Conservation (phyloP, 805 yeast genomes). For the Pichia exigua region DNA sequence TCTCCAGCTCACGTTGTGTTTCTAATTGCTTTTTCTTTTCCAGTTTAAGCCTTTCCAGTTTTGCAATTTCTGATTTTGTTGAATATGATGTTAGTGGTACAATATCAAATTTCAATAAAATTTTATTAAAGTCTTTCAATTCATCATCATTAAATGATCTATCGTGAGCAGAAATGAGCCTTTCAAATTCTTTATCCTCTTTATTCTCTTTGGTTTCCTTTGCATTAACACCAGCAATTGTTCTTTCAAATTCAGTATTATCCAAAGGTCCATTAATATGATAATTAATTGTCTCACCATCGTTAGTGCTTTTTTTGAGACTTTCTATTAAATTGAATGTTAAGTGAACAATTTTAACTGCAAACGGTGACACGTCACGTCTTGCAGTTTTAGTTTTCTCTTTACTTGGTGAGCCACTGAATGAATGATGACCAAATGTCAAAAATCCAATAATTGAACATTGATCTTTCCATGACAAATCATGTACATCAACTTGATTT, state of each 20-base stretch:
- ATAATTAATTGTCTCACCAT: constrained; percentile 19
- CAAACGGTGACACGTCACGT: constrained; percentile 36
- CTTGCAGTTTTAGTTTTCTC: constrained; percentile 39
- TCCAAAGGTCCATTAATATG: constrained; percentile 9
- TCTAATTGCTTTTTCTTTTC: neutral
- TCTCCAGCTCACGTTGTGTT: neutral
- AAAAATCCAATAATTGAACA: constrained; percentile 1
- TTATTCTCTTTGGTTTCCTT: constrained; percentile 13
- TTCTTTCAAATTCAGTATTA: constrained; percentile 9
- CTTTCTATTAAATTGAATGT: constrained; percentile 16
- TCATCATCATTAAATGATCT: constrained; percentile 3
- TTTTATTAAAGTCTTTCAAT: constrained; percentile 5
- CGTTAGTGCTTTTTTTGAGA: constrained; percentile 17
- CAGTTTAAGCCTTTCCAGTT: neutral
- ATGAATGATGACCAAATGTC: neutral
- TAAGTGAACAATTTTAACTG: constrained; percentile 20
- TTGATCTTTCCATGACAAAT: neutral
- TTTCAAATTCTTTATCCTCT: constrained; percentile 12
- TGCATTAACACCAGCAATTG: constrained; percentile 1
- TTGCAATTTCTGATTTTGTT: neutral
- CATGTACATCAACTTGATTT: neutral
- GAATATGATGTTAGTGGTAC: neutral
- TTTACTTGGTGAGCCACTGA: constrained; percentile 18
- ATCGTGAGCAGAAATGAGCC: constrained; percentile 8
- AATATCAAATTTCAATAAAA: constrained; percentile 2